Evolutionary conservation across 2,329 filamentous ascomycete genomes (phyloP), one percentile per base, ranked within the genome.

Genomic region (Alternaria ethzedia): DNA sequence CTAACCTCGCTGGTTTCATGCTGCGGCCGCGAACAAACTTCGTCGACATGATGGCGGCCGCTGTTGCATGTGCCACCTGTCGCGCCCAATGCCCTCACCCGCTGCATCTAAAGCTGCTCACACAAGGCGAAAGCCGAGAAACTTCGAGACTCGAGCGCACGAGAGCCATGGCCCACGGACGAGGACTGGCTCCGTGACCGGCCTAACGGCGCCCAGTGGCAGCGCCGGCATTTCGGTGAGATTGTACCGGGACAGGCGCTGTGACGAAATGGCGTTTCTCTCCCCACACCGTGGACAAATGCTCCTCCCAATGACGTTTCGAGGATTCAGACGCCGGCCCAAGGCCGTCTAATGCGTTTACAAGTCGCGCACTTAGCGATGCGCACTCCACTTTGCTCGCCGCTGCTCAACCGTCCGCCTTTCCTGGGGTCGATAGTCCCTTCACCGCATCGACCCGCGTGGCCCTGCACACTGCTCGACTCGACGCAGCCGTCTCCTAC

Each of bases 341-440:
- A 67, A 65, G 44, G 50, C 62, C 58, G 50, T 59, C 60, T 51
- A 57, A 51, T 59, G 60, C 57, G 64, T 61, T 43, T 57, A 62
- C 49, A 63, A 62, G 56, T 56, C 56, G 47, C 63, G 51, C 57
- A 63, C 43, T 54, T 57, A 63, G 65, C 65, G 57, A 71, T 68
- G 65, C 62, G 50, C 62, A 64, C 65, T 65, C 69, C 65, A 66
- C 68, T 60, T 64, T 60, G 61, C 44, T 61, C 55, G 58, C 55
- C 57, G 56, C 59, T 65, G 61, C 65, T 71, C 61, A 65, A 63
- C 62, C 59, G 64, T 65, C 67, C 68, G 62, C 60, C 59, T 66
- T 69, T 71, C 63, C 64, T 67, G 68, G 66, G 68, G 68, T 67
- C 57, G 47, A 21, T 62, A 59, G 62, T 65, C 66, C 64, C 64